Evolutionary conservation across 805 yeast species (phyloP), one percentile per base, ranked within the genome.

Genomic region (Metschnikowia kofuensis): DNA sequence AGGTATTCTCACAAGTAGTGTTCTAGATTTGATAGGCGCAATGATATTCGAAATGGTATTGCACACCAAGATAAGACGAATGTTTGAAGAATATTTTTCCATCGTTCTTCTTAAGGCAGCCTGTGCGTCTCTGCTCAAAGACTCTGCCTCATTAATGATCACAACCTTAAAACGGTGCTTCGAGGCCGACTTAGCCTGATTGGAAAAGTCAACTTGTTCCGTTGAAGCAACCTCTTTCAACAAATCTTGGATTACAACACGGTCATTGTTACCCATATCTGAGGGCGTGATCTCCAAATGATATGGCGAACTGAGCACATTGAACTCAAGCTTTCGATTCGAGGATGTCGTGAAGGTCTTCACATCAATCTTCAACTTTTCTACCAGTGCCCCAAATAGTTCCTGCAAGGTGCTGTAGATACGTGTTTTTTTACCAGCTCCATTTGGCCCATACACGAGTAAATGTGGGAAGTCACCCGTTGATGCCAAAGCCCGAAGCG

Each of bases 371-470:
- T 90, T 92, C 49, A 72, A 61, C 54, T 83, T 87, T 54, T 87
- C 91, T 15, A 88, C 89, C 46, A 85, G 86, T 2, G 86, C 66
- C 0, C 98, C 98, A 61, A 85, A 94, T 34, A 94, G 75, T 56
- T 89, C 89, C 48, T 82, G 76, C 45, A 94, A 69, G 1, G 95
- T 76, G 7, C 95, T 83, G 66, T 89, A 77, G 7, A 90, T 87
- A 55, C 99, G 79, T 9, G 99, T 94, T 72, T 94, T 95, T 65
- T 94, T 94, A 50, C 99, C 99, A 13, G 96, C 89, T 5, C 99
- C 99, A 35, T 90, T 83, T 1, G 99, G 98, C 0, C 99, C 99
- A 64, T 92, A 92, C 2, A 94, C 80, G 28, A 94, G 71, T 41
- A 94, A 67, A 70, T 94, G 99, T 1, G 99, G 99, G 61, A 94